Conservation (phyloP, 768 basidiomycete species). For the Tylopilus intermedius region DNA sequence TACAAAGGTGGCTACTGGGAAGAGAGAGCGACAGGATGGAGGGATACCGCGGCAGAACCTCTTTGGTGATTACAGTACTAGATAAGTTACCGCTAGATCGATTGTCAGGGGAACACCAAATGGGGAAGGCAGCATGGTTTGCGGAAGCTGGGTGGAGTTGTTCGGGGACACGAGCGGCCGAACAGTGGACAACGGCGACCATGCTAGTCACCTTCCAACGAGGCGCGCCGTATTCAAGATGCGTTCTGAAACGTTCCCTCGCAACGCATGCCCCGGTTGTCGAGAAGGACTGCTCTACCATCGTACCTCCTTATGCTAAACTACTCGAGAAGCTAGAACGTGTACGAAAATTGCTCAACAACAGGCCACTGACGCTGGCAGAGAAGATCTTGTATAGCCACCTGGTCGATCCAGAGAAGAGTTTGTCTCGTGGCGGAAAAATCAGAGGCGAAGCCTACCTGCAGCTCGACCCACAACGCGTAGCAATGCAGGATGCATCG, state of each 20-base stretch:
- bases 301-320: slow-evolving; percentile 79
- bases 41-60: slow-evolving; percentile 40
- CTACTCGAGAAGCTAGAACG: slow-evolving; percentile 66
- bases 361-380: slow-evolving; percentile 83
- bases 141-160: too few species aligned
- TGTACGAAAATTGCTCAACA: slow-evolving; percentile 63
- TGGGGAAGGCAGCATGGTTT: background rate
- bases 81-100: background rate
- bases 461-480: slow-evolving; percentile 85
- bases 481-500: slow-evolving; percentile 96
- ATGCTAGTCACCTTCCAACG: slow-evolving; percentile 21
- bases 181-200: background rate
- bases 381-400: slow-evolving; percentile 98
- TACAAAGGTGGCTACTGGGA: slow-evolving; percentile 87
- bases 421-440: slow-evolving; percentile 56
- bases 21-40: slow-evolving; percentile 60
- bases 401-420: slow-evolving; percentile 71
- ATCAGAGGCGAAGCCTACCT: slow-evolving; percentile 86
- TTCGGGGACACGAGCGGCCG: background rate
- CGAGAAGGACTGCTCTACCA: slow-evolving; percentile 60
- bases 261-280: slow-evolving; percentile 39
- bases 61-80: slow-evolving; percentile 48
- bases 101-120: background rate
- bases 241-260: slow-evolving; percentile 28
- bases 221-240: slow-evolving; percentile 7